Evolutionary conservation across 768 basidiomycete genomes (phyloP).

Genomic region (Xanthoconium stramineum): DNA sequence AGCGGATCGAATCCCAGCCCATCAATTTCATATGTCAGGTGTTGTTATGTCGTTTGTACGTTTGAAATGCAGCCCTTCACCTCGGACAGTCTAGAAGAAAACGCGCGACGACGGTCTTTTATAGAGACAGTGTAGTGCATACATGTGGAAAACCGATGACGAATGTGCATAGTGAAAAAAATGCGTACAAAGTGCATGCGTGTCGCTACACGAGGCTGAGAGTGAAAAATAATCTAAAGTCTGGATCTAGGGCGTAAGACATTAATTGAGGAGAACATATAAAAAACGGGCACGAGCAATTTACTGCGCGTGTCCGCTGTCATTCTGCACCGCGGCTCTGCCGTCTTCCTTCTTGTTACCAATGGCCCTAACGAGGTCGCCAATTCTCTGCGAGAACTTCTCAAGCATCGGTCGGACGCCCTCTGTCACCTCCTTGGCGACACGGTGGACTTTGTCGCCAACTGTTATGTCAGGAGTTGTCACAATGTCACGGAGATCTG

Average conservation of each 20-base stretch:
- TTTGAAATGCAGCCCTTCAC: background rate
- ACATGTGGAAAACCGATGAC: conserved; percentile 12
- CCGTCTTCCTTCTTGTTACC: conserved; percentile 30
- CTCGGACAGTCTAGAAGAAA: background rate
- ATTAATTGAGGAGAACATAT: conserved; percentile 8
- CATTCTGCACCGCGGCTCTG: conserved; percentile 1
- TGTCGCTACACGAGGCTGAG: conserved; percentile 10
- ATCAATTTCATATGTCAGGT: background rate
- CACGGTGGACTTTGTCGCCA: conserved; percentile 58
- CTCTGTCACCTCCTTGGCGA: conserved; percentile 56
- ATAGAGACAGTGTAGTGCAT: conserved; percentile 11
- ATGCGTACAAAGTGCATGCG: conserved; percentile 24
- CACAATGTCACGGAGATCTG: conserved; percentile 53
- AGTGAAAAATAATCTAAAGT: conserved; percentile 21
- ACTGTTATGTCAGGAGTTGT: conserved; percentile 52
- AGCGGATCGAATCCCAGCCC: background rate
- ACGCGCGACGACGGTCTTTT: background rate
- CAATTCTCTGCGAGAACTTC: conserved; percentile 40
- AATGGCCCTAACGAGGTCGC: conserved; percentile 26
- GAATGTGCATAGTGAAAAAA: conserved; percentile 10
- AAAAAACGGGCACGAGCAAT: background rate
- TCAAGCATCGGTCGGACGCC: conserved; percentile 63
- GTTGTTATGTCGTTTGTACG: conserved; percentile 4
- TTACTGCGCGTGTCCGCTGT: conserved; percentile 13
- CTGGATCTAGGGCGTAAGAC: conserved; percentile 22